A percentile compares a stretch with the other conserved stretches of the same genome.
These are phyloP conservation scores for Nicotiana obtusifolia DNA, from an alignment of 257 asterid genomes.

Conservation along the genomic window DNA sequence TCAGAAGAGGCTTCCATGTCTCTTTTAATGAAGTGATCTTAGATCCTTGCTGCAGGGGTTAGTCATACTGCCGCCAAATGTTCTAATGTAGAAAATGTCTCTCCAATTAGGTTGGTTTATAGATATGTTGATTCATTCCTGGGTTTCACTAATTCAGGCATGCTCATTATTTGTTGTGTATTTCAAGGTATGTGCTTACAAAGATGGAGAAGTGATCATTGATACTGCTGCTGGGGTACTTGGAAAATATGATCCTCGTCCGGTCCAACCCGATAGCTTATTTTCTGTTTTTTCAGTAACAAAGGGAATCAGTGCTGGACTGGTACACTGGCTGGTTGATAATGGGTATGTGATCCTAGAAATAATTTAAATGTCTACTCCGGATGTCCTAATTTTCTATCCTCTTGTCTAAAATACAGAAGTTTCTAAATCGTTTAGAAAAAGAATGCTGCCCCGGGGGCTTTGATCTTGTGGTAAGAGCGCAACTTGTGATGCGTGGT, in stretches of 20 bases:
- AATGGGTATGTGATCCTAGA: conserved; percentile 53
- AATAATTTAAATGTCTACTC: conserved; percentile 5
- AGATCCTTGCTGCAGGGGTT: background rate
- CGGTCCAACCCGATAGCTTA: conserved; percentile 96
- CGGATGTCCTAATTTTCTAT: background rate
- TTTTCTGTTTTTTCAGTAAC: conserved; percentile 91
- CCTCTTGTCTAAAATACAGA: background rate
- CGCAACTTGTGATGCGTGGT: no score
- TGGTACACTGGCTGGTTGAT: conserved; percentile 93
- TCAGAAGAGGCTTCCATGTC: background rate
- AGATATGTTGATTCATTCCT: background rate
- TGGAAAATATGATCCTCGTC: conserved; percentile 98
- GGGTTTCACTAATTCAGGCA: background rate
- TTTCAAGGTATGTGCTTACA: conserved; percentile 89
- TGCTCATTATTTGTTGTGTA: conserved; percentile 4
- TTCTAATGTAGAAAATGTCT: background rate
- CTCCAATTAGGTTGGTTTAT: background rate
- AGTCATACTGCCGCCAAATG: background rate
- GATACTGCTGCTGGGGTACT: conserved; percentile 97
- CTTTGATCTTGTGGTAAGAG: no score
- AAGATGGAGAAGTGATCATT: conserved; percentile 91
- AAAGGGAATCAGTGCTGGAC: conserved; percentile 87
- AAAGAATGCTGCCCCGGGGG: no score
- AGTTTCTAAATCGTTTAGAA: background rate
- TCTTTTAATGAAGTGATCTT: background rate